Evolutionary conservation across 306 rosid species (phyloP), one percentile per base, ranked within the genome.

Genomic region (Astragalus glycyphyllos): DNA sequence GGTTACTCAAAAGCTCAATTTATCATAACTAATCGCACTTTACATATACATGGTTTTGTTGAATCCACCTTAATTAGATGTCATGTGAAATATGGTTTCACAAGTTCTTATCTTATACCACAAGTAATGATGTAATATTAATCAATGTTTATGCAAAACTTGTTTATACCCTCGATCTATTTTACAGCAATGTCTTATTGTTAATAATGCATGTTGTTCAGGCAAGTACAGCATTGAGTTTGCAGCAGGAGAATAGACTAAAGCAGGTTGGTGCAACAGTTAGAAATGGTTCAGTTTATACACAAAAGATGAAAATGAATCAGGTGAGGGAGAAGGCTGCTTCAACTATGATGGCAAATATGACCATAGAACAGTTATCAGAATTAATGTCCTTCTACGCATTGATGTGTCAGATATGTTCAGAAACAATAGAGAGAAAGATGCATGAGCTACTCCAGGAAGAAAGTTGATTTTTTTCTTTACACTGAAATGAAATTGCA

Each of bases 241-340:
- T 49, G 81, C 74, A 80, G 61, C 81, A 80, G 26, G 77, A 80
- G 70, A 80, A 80, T 41, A 64, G 81, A 66, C 56, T 75, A 61
- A 75, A 75, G 66, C 85, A 72, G 60, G 71, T 81, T 71, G 82
- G 79, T 2, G 82, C 73, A 61, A 76, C 76, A 15, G 29, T 65
- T 47, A 72, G 82, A 68, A 76, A 76, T 42, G 79, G 78, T 6
- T 58, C 78, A 26, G 8, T 51, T 65, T 80, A 57, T 16, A 8
- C 16, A 35, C 47, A 75, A 11, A 71, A 53, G 44, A 44, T 75
- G 29, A 65, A 49, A 60, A 58, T 31, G 68, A 72, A 59, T 51
- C 64, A 15, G 57, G 56, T 35, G 60, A 66, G 72, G 76, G 79
- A 81, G 69, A 76, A 72, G 32, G 9, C 57, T 23, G 84, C 84